A percentile compares a stretch with the other conserved stretches of the same genome.
These are phyloP conservation scores for Stagonosporopsis cucurbitacearum DNA, from an alignment of 2,329 filamentous ascomycete genomes.

Conservation along the genomic window DNA sequence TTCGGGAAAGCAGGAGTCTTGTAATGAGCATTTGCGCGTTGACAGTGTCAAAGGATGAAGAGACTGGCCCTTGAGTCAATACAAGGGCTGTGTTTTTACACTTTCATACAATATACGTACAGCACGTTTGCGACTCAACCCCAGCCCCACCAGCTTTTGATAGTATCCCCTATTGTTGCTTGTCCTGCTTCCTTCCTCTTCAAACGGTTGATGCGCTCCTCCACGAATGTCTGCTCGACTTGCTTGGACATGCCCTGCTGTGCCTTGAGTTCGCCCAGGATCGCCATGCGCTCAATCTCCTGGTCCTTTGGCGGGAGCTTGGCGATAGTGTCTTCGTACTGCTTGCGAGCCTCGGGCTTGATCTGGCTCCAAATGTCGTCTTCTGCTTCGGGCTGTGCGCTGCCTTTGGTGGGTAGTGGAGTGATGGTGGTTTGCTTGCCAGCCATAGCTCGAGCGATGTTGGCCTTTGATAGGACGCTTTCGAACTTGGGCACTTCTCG, in stretches of 20 bases:
- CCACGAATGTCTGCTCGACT: slow-evolving; percentile 42
- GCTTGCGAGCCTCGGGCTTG: slow-evolving; percentile 37
- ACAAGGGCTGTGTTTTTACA: slow-evolving; percentile 1
- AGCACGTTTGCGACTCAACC: slow-evolving; percentile 24
- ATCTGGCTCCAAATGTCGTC: slow-evolving; percentile 41
- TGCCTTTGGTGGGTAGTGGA: slow-evolving; percentile 7
- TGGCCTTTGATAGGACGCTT: slow-evolving; percentile 57
- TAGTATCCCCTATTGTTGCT: slow-evolving; percentile 47
- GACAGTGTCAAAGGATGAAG: not conserved
- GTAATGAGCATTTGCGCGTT: not conserved
- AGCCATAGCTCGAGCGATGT: slow-evolving; percentile 36
- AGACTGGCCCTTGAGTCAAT: slow-evolving; percentile 3
- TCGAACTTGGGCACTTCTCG: slow-evolving; percentile 64
- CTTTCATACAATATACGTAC: slow-evolving; percentile 16
- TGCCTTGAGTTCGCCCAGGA: slow-evolving; percentile 45
- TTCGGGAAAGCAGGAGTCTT: not conserved
- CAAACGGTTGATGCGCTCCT: slow-evolving; percentile 45
- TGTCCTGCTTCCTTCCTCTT: slow-evolving; percentile 45
- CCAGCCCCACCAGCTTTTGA: slow-evolving; percentile 49
- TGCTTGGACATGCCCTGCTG: slow-evolving; percentile 40
- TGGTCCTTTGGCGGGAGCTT: slow-evolving; percentile 38
- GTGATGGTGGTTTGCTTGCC: slow-evolving; percentile 22
- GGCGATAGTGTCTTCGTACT: slow-evolving; percentile 44
- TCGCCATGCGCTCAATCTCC: slow-evolving; percentile 44
- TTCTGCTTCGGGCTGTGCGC: slow-evolving; percentile 24